These are phyloP conservation scores for Botrytis galanthina DNA, from an alignment of 2,329 filamentous ascomycete species.

Conservation along the genomic window DNA sequence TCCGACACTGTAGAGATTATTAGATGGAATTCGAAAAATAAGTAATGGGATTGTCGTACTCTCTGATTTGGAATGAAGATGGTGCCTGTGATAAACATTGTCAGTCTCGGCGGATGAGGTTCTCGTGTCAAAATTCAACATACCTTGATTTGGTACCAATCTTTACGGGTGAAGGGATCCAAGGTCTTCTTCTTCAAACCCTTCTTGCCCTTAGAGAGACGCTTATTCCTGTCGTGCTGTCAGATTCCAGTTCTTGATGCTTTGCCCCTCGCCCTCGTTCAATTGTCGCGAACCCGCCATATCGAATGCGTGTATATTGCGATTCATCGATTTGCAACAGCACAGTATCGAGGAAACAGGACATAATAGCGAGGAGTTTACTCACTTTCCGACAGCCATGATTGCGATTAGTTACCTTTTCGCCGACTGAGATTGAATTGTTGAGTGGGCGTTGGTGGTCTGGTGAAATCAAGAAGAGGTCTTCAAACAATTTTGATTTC, in stretches of 20 bases:
- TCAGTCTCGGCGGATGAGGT: slow-evolving; percentile 31
- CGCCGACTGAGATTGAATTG: slow-evolving; percentile 30
- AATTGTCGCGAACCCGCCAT: slow-evolving; percentile 3
- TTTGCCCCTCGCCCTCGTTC: slow-evolving; percentile 28
- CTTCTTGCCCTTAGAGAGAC: slow-evolving; percentile 99
- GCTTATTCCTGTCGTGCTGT: slow-evolving; percentile 79
- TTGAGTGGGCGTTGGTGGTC: slow-evolving; percentile 22
- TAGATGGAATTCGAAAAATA: slow-evolving; percentile 36
- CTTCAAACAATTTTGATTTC: slow-evolving; percentile 17
- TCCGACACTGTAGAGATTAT: slow-evolving; percentile 71
- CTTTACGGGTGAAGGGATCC: slow-evolving; percentile 97
- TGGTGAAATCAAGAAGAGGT: slow-evolving; percentile 14
- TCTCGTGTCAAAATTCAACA: slow-evolving; percentile 32
- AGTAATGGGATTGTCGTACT: slow-evolving; percentile 56
- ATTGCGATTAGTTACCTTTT: slow-evolving; percentile 53
- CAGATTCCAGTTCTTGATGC: slow-evolving; percentile 29
- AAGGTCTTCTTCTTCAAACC: slow-evolving; percentile 99
- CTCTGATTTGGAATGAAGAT: slow-evolving; percentile 91
- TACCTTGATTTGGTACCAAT: slow-evolving; percentile 98
- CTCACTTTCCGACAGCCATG: slow-evolving; percentile 82
- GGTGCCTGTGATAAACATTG: slow-evolving; percentile 62
- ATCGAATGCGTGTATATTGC: neutral
- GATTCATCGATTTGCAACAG: slow-evolving; percentile 16
- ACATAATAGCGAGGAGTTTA: slow-evolving; percentile 30
- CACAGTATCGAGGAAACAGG: neutral